Percentiles rank a stretch among this genome's conserved stretches.
Evolutionary conservation across 768 basidiomycete genomes (phyloP).

Genomic region (Hemileccinum impolitum): DNA sequence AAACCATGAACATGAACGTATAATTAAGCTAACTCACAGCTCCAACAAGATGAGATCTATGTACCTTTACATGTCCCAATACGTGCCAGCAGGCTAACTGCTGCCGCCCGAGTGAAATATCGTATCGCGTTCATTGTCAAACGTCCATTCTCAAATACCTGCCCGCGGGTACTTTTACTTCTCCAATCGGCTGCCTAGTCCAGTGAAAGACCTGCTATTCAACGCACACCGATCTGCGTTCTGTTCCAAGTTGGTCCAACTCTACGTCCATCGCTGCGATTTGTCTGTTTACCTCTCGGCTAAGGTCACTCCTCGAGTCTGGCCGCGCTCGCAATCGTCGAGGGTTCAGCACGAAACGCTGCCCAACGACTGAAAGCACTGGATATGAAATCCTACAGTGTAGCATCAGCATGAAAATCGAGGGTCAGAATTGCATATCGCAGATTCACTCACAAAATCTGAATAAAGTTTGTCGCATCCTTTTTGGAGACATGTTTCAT

Average conservation of each 20-base stretch:
- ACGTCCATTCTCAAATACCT: not conserved
- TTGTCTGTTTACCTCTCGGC: constrained; percentile 1
- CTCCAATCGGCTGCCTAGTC: not conserved
- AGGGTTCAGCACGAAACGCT: constrained; percentile 2
- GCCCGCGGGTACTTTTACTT: not conserved
- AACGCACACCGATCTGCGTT: not conserved
- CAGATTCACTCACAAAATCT: not conserved
- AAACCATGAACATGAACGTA: too few relatives aligned
- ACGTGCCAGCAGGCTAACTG: too few relatives aligned
- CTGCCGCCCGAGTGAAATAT: too few relatives aligned
- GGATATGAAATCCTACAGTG: not conserved
- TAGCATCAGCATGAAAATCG: not conserved
- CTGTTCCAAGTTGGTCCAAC: not conserved
- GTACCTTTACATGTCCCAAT: too few relatives aligned
- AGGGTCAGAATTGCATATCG: not conserved
- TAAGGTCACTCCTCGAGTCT: not conserved
- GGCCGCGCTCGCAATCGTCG: not conserved
- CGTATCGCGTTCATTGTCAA: too few relatives aligned
- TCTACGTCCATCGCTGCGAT: not conserved
- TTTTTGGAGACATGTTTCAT: not conserved
- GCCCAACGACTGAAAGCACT: not conserved
- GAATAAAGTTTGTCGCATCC: not conserved
- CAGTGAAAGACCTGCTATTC: not conserved
- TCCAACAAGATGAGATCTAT: too few relatives aligned
- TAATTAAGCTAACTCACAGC: too few relatives aligned